A percentile compares a stretch with the other conserved stretches of the same genome.
These are phyloP conservation scores for Kernera saxatilis DNA, from an alignment of 345 rosid species.

Conservation along the genomic window DNA sequence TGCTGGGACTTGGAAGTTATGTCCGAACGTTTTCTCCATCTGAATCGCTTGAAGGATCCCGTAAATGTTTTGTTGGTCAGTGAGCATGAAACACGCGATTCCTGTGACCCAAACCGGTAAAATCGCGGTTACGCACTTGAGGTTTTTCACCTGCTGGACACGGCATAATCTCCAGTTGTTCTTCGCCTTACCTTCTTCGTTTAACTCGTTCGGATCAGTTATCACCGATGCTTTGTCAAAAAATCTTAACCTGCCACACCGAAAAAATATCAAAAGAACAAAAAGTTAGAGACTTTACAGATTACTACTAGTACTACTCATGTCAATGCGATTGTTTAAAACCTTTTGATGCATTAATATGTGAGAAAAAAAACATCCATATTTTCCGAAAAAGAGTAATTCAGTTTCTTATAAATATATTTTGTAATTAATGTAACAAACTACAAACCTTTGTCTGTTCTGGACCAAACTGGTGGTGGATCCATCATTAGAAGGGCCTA, in stretches of 20 bases:
- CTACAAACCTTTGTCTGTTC: constrained; percentile 11
- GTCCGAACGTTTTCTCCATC: constrained; percentile 36
- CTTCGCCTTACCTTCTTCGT: constrained; percentile 36
- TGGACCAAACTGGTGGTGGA: constrained; percentile 19
- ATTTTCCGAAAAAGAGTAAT: not conserved
- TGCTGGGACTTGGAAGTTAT: constrained; percentile 46
- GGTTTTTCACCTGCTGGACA: constrained; percentile 54
- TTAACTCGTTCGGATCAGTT: constrained; percentile 41
- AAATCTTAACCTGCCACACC: constrained; percentile 34
- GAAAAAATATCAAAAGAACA: constrained; percentile 13
- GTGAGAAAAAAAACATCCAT: not conserved
- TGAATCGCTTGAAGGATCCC: constrained; percentile 64
- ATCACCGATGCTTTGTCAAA: constrained; percentile 56
- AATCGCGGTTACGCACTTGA: constrained; percentile 44
- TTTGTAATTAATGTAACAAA: not conserved
- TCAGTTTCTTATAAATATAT: not conserved
- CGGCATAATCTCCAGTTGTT: constrained; percentile 56
- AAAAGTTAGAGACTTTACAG: constrained; percentile 14
- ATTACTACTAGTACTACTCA: no score
- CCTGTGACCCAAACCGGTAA: constrained; percentile 63
- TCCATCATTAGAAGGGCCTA: constrained; percentile 19
- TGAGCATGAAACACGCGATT: constrained; percentile 51
- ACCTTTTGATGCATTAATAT: not conserved
- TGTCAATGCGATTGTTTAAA: no score
- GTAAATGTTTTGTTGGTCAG: constrained; percentile 59